Percentiles rank a stretch among this genome's conserved stretches.
Conservation (phyloP, 495 filamentous ascomycete species). For the Amphirosellinia nigrospora region DNA sequence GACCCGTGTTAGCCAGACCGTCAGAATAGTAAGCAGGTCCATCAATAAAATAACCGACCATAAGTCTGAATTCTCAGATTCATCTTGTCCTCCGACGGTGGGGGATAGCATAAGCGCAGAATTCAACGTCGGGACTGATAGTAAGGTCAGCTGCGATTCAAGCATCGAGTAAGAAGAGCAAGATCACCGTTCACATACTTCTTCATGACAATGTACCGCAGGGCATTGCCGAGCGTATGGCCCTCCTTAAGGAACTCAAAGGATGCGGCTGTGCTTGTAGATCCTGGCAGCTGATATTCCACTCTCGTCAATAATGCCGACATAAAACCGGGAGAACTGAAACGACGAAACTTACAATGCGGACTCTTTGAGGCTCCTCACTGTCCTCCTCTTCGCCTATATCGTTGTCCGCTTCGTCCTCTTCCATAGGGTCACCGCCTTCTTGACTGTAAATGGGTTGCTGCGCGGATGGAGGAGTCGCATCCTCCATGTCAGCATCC, state of each 20-base stretch:
- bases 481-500: conserved; percentile 61
- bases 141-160: conserved; percentile 19
- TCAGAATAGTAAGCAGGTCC: not conserved
- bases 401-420: conserved; percentile 52
- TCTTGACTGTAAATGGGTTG: conserved; percentile 36
- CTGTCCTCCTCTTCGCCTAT: conserved; percentile 43
- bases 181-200: conserved; percentile 65
- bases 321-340: not conserved
- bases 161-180: not conserved
- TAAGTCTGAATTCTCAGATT: conserved; percentile 96
- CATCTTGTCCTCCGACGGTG: conserved; percentile 97
- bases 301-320: conserved; percentile 19
- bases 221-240: conserved; percentile 92
- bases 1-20: conserved; percentile 14
- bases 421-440: conserved; percentile 45
- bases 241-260: conserved; percentile 94
- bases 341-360: conserved; percentile 55
- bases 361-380: conserved; percentile 59
- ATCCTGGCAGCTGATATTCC: conserved; percentile 66
- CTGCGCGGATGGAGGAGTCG: conserved; percentile 44
- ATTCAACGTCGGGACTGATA: conserved; percentile 85
- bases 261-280: conserved; percentile 67
- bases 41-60: conserved; percentile 60
- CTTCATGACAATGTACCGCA: conserved; percentile 97
- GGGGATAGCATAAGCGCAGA: conserved; percentile 97